These are phyloP conservation scores for Candida peoriensis DNA, from an alignment of 805 yeast species.

Conservation along the genomic window DNA sequence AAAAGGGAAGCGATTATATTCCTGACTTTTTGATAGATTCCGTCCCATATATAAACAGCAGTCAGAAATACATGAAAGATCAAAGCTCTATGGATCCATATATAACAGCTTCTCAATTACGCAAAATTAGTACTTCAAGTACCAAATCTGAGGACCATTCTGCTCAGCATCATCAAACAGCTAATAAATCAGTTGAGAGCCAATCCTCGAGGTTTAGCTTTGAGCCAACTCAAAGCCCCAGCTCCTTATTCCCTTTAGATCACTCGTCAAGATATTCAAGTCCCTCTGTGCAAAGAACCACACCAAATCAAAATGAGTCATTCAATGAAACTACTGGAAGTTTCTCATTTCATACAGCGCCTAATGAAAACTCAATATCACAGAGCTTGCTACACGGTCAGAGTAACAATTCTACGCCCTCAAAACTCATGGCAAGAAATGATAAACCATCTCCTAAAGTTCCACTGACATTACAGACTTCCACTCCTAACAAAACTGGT, in stretches of 20 bases:
- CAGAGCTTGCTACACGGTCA: neutral
- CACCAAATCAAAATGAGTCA: too few species aligned
- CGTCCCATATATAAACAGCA: too few species aligned
- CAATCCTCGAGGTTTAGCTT: conserved; percentile 4
- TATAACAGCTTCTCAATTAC: neutral
- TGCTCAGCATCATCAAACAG: neutral
- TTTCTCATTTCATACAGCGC: conserved; percentile 19
- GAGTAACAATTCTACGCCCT: conserved; percentile 8
- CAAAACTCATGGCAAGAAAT: conserved; percentile 9
- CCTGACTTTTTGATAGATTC: too few species aligned
- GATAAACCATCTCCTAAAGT: conserved; percentile 10
- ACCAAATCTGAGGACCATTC: neutral
- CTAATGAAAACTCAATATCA: conserved; percentile 7
- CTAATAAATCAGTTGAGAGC: conserved; percentile 1
- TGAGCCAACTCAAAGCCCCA: conserved; percentile 2
- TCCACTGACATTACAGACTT: conserved; percentile 8
- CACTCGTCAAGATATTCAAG: too few species aligned
- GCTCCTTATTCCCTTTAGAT: too few species aligned
- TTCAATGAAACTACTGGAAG: conserved; percentile 3
- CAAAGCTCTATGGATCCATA: neutral
- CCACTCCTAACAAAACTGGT: conserved; percentile 9
- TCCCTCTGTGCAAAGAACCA: too few species aligned
- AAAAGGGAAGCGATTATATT: too few species aligned
- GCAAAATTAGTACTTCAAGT: neutral
- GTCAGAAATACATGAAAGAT: too few species aligned